Evolutionary conservation across 495 filamentous ascomycete species (phyloP).

Genomic region (Talaromyces wortmannii): DNA sequence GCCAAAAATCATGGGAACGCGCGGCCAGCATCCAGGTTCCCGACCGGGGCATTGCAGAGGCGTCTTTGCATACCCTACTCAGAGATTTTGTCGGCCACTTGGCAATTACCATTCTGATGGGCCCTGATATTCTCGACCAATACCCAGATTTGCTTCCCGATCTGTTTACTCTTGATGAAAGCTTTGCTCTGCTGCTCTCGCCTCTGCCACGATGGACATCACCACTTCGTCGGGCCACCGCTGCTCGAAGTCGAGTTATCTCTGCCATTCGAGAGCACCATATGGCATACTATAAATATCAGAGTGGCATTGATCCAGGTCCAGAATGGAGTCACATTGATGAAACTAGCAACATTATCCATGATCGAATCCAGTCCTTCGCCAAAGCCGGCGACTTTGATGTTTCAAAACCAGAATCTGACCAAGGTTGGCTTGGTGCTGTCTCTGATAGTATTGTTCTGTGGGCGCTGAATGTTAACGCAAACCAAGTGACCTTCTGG

Average conservation of each 20-base stretch:
- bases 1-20: neutral
- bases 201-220: slow-evolving; percentile 48
- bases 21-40: neutral
- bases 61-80: slow-evolving; percentile 45
- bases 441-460: slow-evolving; percentile 27
- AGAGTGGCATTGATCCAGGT: slow-evolving; percentile 35
- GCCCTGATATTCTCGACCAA: slow-evolving; percentile 44
- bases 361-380: slow-evolving; percentile 25
- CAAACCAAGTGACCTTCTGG: slow-evolving; percentile 48
- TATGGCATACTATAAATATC: slow-evolving; percentile 34
- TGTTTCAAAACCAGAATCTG: neutral
- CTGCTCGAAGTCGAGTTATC: slow-evolving; percentile 44
- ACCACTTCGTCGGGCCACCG: slow-evolving; percentile 38
- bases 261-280: slow-evolving; percentile 38
- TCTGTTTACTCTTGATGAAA: slow-evolving; percentile 45
- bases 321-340: slow-evolving; percentile 42
- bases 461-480: slow-evolving; percentile 49
- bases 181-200: slow-evolving; percentile 39
- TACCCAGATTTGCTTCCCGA: slow-evolving; percentile 46
- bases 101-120: slow-evolving; percentile 43
- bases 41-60: slow-evolving; percentile 26
- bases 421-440: slow-evolving; percentile 19
- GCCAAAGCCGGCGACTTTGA: slow-evolving; percentile 17
- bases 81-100: slow-evolving; percentile 46
- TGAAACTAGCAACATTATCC: slow-evolving; percentile 41